These are phyloP conservation scores for Drechslerella coelobrocha DNA, from an alignment of 2,329 filamentous ascomycete species.

Conservation along the genomic window DNA sequence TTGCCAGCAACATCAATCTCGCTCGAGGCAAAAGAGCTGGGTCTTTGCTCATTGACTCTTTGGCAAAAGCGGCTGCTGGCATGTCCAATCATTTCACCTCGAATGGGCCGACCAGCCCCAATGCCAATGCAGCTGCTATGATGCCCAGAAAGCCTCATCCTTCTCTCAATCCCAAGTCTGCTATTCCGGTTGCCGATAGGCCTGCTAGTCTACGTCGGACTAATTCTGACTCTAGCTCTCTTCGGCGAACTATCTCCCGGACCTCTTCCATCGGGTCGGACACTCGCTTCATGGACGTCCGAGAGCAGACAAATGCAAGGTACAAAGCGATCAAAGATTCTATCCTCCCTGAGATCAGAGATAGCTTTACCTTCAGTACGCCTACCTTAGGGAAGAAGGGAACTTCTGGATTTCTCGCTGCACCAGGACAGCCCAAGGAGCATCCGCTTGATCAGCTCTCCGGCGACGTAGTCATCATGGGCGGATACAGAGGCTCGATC, in stretches of 20 bases:
- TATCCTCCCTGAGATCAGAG: constrained; percentile 47
- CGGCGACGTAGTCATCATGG: constrained; percentile 86
- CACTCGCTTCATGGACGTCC: constrained; percentile 77
- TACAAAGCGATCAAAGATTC: constrained; percentile 84
- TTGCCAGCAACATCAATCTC: not conserved
- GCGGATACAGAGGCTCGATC: constrained; percentile 90
- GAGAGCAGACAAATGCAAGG: constrained; percentile 84
- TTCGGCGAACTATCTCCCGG: constrained; percentile 66
- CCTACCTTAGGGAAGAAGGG: constrained; percentile 23
- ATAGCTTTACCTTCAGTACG: constrained; percentile 38
- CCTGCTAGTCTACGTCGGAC: constrained; percentile 12
- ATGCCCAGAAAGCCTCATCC: constrained; percentile 9
- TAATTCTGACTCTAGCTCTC: constrained; percentile 38
- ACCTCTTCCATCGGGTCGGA: constrained; percentile 86
- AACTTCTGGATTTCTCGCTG: constrained; percentile 46
- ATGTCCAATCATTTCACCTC: constrained; percentile 38
- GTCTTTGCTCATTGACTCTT: constrained; percentile 36
- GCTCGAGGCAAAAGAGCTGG: constrained; percentile 32
- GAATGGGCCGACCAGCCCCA: not conserved
- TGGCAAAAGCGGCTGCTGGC: constrained; percentile 39
- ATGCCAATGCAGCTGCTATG: not conserved
- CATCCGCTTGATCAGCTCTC: constrained; percentile 72
- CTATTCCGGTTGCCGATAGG: not conserved
- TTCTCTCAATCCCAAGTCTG: not conserved
- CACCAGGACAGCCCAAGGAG: constrained; percentile 52